A percentile compares a stretch with the other conserved stretches of the same genome.
Evolutionary conservation across 306 rosid genomes (phyloP).

Genomic region (Rosa rugosa): DNA sequence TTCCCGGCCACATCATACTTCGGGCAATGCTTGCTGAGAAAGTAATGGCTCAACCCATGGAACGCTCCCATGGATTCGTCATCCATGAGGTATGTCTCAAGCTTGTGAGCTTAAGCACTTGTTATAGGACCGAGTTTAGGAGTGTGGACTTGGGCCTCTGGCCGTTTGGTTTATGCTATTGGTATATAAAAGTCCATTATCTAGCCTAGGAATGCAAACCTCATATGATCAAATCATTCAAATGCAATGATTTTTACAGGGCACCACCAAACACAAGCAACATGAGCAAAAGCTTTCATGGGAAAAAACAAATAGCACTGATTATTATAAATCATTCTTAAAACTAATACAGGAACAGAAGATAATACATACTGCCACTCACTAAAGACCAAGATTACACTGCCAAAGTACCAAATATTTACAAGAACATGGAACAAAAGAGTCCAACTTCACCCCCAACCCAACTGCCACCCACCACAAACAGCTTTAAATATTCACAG

Average conservation of each 20-base stretch:
- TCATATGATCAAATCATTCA: too few species aligned
- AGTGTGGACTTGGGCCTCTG: background rate
- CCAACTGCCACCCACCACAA: slow-evolving; percentile 16
- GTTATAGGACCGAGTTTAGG: background rate
- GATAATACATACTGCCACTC: slow-evolving; percentile 24
- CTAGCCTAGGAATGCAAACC: background rate
- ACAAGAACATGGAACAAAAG: slow-evolving; percentile 19
- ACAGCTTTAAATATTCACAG: slow-evolving; percentile 31
- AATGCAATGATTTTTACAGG: background rate
- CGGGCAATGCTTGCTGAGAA: background rate
- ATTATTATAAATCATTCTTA: slow-evolving; percentile 7
- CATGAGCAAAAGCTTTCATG: background rate
- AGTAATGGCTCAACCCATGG: background rate
- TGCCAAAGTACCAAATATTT: slow-evolving; percentile 16
- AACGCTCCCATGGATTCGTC: background rate
- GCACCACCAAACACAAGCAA: background rate
- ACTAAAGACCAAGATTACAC: slow-evolving; percentile 15
- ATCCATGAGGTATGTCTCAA: background rate
- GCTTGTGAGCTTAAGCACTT: background rate
- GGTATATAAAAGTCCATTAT: background rate
- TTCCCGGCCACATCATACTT: background rate
- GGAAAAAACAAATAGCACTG: background rate
- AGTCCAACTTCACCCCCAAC: slow-evolving; percentile 4
- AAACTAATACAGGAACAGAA: slow-evolving; percentile 1
- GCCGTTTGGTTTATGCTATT: background rate